These are phyloP conservation scores for Hortaea werneckii DNA, from an alignment of 2,329 filamentous ascomycete genomes.

Conservation along the genomic window DNA sequence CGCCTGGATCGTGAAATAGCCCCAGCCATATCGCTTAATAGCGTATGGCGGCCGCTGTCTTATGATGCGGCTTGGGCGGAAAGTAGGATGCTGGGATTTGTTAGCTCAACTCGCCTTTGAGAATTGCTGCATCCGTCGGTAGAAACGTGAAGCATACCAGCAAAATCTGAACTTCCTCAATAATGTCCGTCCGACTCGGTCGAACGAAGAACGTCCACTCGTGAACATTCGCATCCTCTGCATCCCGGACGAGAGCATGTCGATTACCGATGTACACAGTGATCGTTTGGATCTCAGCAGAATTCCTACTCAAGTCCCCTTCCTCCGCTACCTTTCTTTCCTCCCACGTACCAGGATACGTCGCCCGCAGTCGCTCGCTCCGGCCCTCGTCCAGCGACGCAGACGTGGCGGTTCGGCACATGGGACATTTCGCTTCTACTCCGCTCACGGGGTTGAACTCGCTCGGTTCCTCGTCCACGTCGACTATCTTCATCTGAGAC, in stretches of 20 bases:
- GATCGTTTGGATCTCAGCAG: constrained; percentile 27
- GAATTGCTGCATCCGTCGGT: not conserved
- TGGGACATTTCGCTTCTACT: constrained; percentile 35
- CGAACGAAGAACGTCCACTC: constrained; percentile 39
- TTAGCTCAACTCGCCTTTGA: not conserved
- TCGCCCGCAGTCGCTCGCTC: constrained; percentile 19
- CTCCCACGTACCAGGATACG: constrained; percentile 28
- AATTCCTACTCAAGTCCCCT: constrained; percentile 9
- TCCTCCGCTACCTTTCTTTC: constrained; percentile 26
- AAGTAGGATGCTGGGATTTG: constrained; percentile 30
- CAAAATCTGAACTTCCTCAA: constrained; percentile 33
- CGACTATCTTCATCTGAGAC: constrained; percentile 27
- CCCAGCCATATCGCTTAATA: constrained; percentile 34
- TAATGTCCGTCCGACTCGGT: constrained; percentile 33
- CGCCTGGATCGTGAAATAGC: constrained; percentile 30
- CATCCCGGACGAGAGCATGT: constrained; percentile 23
- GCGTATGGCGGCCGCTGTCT: constrained; percentile 30
- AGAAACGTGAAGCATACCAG: constrained; percentile 7
- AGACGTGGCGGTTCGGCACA: constrained; percentile 34
- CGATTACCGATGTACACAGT: constrained; percentile 37
- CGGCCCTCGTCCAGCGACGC: constrained; percentile 22
- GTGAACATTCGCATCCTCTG: constrained; percentile 27
- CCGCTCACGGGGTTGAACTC: constrained; percentile 18
- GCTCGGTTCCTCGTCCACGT: constrained; percentile 27
- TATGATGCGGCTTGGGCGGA: constrained; percentile 27